Evolutionary conservation across 2,329 filamentous ascomycete genomes (phyloP), one percentile per base, ranked within the genome.

Genomic region (Elsinoe ampelina): DNA sequence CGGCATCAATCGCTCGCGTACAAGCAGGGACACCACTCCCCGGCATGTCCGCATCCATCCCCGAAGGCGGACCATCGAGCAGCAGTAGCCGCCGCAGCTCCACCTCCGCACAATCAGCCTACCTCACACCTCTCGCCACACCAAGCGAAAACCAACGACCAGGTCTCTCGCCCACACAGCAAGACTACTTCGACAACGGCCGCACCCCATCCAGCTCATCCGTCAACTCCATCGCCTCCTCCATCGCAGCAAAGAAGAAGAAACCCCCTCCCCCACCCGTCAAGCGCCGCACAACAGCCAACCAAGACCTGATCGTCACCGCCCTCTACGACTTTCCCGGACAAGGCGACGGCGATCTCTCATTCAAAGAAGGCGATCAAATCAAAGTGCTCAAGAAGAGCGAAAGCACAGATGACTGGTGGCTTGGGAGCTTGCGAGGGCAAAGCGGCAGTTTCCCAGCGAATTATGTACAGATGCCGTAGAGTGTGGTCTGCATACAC

Each of bases 351-450:
- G 87, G 86, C 0, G 89, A 95, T 68, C 68, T 95, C 54, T 78
- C 78, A 2, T 95, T 95, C 66, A 76, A 76, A 30, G 86, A 91
- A 68, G 89, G 88, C 1, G 89, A 93, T 65, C 77, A 80, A 51
- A 95, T 95, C 63, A 81, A 78, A 45, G 84, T 95, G 2, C 66
- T 90, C 32, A 87, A 87, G 73, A 89, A 86, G 73, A 93, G 89
- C 2, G 80, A 82, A 5, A 89, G 84, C 60, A 85, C 82, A 19
- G 86, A 93, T 71, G 89, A 93, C 67, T 95, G 89, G 88, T 95
- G 89, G 89, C 81, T 88, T 60, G 89, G 89, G 11, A 87, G 93
- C 69, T 61, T 91, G 12, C 75, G 76, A 39, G 88, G 88, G 0
- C 69, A 75, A 22, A 79, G 77, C 66, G 89, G 89, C 2, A 83